Conservation (phyloP, 73 alveolate genomes). For the Tetrahymena malaccensis region DNA sequence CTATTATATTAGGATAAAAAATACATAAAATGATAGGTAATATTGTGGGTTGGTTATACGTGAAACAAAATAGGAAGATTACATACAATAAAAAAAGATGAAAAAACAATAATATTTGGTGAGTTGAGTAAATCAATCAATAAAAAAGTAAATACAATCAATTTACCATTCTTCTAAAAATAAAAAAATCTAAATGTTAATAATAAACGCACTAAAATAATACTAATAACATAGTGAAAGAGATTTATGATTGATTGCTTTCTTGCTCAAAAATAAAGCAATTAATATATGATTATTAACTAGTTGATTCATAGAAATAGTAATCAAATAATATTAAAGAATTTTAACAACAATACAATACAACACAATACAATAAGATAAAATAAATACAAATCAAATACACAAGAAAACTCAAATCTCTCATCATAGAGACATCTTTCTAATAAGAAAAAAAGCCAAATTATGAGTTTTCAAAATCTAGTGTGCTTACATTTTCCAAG, state of each 20-base stretch:
- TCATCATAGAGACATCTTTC: neutral
- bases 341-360: neutral
- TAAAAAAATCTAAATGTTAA: neutral
- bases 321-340: neutral
- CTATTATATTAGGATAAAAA: no score
- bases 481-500: neutral
- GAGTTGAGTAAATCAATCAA: neutral
- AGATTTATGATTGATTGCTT: neutral
- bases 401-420: neutral
- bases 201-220: neutral
- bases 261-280: neutral
- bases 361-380: neutral
- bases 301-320: neutral
- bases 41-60: neutral
- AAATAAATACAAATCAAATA: neutral
- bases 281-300: neutral
- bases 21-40: neutral
- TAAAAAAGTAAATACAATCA: neutral
- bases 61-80: neutral
- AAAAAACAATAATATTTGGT: neutral
- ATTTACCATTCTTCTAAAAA: neutral
- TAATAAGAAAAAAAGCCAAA: neutral
- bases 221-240: neutral
- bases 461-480: neutral
- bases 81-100: neutral